A percentile compares a stretch with the other conserved stretches of the same genome.
These are phyloP conservation scores for Melampsora americana DNA, from an alignment of 1,284 basidiomycete species.

Conservation along the genomic window DNA sequence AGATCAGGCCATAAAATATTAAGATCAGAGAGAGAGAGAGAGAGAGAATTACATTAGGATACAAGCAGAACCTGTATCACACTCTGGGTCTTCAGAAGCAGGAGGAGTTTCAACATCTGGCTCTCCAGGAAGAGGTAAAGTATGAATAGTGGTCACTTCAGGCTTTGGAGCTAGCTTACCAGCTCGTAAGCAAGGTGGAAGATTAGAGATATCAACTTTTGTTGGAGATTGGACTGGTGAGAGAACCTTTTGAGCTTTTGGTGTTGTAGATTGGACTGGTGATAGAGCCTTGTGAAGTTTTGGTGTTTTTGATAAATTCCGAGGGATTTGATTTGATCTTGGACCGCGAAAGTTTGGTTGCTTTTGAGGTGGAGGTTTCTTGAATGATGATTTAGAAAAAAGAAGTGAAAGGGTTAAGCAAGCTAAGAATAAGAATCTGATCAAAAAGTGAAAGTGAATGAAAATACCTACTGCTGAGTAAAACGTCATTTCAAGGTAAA, in stretches of 20 bases:
- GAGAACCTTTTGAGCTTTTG: background rate
- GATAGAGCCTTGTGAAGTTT: too few relatives aligned
- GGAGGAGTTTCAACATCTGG: background rate
- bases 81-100: too few relatives aligned
- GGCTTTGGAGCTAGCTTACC: background rate
- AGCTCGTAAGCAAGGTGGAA: slow-evolving; percentile 21
- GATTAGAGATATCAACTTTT: background rate
- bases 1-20: too few relatives aligned
- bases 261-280: background rate
- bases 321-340: background rate
- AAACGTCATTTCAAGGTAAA: slow-evolving; percentile 90
- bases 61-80: too few relatives aligned
- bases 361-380: slow-evolving; percentile 43
- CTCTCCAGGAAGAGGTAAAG: slow-evolving; percentile 35
- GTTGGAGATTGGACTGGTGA: slow-evolving; percentile 19
- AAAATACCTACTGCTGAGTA: slow-evolving; percentile 63
- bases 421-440: background rate
- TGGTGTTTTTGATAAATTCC: background rate
- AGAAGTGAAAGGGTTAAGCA: background rate
- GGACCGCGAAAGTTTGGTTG: slow-evolving; percentile 4
- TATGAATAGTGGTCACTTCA: background rate
- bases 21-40: too few relatives aligned
- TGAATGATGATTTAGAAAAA: background rate
- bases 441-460: background rate
- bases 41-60: too few relatives aligned